Conservation (phyloP, 2,329 filamentous ascomycete genomes). For the Ascochyta clinopodiicola region DNA sequence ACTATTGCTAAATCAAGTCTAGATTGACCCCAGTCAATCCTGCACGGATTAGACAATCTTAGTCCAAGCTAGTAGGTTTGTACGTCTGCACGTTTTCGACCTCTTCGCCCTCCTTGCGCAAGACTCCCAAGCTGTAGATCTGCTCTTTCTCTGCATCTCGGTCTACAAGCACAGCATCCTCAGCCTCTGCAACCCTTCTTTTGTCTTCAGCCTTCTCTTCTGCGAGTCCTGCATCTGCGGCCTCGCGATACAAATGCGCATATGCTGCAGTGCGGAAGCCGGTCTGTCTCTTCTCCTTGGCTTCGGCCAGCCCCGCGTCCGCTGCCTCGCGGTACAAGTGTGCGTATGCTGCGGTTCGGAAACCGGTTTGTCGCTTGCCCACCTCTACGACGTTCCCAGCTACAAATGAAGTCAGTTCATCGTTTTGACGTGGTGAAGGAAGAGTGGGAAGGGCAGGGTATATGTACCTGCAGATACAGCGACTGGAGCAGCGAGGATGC, state of each 20-base stretch:
- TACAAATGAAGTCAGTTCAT: not conserved
- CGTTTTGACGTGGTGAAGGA: not conserved
- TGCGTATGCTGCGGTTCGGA: not conserved
- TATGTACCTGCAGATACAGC: not conserved
- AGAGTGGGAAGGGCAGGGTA: not conserved
- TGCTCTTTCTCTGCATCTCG: too few species aligned
- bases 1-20: too few species aligned
- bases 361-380: not conserved
- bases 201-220: not conserved
- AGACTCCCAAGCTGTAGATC: too few species aligned
- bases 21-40: too few species aligned
- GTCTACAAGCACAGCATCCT: too few species aligned
- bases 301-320: not conserved
- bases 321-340: not conserved
- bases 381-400: not conserved
- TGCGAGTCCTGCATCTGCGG: not conserved
- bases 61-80: too few species aligned
- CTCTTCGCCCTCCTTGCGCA: too few species aligned
- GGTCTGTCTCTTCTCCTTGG: not conserved
- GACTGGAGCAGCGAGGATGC: not conserved
- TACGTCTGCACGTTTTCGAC: too few species aligned
- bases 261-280: not conserved
- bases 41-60: too few species aligned
- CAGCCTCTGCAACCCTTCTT: too few species aligned
- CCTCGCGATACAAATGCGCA: not conserved